Conservation (phyloP, 805 yeast species). For the Jamesozyma rosinii region DNA sequence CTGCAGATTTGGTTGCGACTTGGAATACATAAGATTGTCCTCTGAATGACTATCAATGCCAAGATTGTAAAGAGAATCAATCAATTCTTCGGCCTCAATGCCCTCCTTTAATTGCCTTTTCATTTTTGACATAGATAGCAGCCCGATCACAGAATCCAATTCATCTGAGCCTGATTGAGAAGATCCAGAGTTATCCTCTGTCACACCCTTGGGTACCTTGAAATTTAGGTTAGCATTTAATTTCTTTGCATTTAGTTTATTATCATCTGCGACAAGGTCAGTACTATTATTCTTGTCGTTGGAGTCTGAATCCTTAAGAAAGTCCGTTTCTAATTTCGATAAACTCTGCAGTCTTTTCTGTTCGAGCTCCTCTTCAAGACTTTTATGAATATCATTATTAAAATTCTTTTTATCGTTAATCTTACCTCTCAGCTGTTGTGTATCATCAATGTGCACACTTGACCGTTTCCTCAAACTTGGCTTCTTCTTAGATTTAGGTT, state of each 20-base stretch:
- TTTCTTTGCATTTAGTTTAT: background rate
- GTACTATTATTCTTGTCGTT: background rate
- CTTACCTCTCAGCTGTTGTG: background rate
- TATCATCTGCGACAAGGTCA: background rate
- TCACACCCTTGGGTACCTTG: background rate
- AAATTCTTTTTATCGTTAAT: background rate
- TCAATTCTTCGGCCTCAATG: slow-evolving; percentile 18
- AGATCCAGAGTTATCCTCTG: slow-evolving; percentile 2
- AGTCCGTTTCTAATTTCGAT: slow-evolving; percentile 1
- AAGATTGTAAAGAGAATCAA: slow-evolving; percentile 25
- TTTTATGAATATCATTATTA: background rate
- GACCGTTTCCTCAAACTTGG: too few relatives aligned
- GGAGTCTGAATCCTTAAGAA: background rate
- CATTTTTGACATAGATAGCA: slow-evolving; percentile 22
- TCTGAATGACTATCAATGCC: background rate
- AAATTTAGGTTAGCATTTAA: background rate
- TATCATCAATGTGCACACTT: slow-evolving; percentile 17
- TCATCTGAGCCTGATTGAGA: slow-evolving; percentile 25
- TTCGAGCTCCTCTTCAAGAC: slow-evolving; percentile 6
- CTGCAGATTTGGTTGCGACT: background rate
- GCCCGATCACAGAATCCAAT: slow-evolving; percentile 20
- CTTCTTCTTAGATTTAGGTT: slow-evolving; percentile 2
- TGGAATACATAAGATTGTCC: background rate
- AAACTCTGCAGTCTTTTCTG: slow-evolving; percentile 7
- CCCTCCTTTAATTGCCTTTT: slow-evolving; percentile 15